Conservation (phyloP, 2,329 filamentous ascomycete species). For the Arthroderma sp. region DNA sequence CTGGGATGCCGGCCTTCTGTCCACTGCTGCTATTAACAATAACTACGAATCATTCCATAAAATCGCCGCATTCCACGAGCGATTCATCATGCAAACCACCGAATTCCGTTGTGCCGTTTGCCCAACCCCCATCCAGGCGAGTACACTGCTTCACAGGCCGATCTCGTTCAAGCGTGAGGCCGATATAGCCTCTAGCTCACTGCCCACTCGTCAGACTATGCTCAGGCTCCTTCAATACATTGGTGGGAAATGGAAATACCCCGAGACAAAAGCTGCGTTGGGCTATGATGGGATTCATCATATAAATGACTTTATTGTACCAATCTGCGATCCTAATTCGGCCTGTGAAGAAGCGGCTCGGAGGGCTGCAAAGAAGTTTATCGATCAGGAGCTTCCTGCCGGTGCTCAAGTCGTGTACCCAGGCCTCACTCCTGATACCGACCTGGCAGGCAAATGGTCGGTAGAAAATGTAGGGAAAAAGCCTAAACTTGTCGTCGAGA, state of each 20-base stretch:
- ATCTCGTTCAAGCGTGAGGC: slow-evolving; percentile 11
- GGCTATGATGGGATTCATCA: slow-evolving; percentile 11
- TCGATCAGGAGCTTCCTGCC: slow-evolving; percentile 4
- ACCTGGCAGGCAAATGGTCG: slow-evolving; percentile 3
- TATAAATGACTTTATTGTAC: slow-evolving; percentile 14
- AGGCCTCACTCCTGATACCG: slow-evolving; percentile 5
- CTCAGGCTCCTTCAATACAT: slow-evolving; percentile 12
- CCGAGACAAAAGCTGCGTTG: slow-evolving; percentile 8
- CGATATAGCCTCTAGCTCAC: background rate
- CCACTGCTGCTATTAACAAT: slow-evolving; percentile 2
- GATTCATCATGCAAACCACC: slow-evolving; percentile 9
- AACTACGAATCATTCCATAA: slow-evolving; percentile 10
- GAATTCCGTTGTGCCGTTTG: slow-evolving; percentile 15
- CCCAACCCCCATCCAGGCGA: slow-evolving; percentile 8
- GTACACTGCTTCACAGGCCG: slow-evolving; percentile 12
- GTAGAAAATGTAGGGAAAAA: slow-evolving; percentile 5
- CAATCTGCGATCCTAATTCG: slow-evolving; percentile 10
- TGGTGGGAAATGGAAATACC: slow-evolving; percentile 12
- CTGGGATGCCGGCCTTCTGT: slow-evolving; percentile 9
- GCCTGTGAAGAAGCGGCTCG: slow-evolving; percentile 13
- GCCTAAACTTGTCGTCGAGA: slow-evolving; percentile 7
- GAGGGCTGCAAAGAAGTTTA: slow-evolving; percentile 10
- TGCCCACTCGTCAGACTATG: slow-evolving; percentile 6
- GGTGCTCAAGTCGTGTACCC: slow-evolving; percentile 7
- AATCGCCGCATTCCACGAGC: slow-evolving; percentile 11